Evolutionary conservation across 2,329 filamentous ascomycete genomes (phyloP).

Genomic region (Helminthosporium solani): DNA sequence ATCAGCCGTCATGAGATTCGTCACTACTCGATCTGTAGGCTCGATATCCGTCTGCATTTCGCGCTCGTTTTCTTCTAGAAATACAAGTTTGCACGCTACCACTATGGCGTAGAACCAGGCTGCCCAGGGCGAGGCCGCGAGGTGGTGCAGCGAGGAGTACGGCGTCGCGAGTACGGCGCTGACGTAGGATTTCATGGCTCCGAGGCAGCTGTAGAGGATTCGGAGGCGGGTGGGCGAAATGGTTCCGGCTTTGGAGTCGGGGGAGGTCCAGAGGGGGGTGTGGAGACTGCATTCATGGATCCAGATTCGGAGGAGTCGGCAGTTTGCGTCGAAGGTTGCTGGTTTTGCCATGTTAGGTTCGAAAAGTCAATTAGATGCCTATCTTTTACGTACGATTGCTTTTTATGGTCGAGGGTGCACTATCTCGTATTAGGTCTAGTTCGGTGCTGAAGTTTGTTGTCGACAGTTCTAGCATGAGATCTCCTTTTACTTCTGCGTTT

Average conservation of each 20-base stretch:
- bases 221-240: slow-evolving; percentile 9
- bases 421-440: slow-evolving; percentile 12
- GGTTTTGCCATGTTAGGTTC: too few relatives aligned
- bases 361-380: too few relatives aligned
- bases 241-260: background rate
- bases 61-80: slow-evolving; percentile 23
- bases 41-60: slow-evolving; percentile 12
- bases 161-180: slow-evolving; percentile 8
- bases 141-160: slow-evolving; percentile 11
- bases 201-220: slow-evolving; percentile 11
- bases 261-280: slow-evolving; percentile 14
- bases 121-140: slow-evolving; percentile 18
- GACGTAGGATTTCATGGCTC: slow-evolving; percentile 16
- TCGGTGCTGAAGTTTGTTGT: slow-evolving; percentile 18
- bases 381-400: slow-evolving; percentile 10
- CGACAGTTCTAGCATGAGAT: slow-evolving; percentile 18
- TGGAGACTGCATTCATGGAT: slow-evolving; percentile 25
- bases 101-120: slow-evolving; percentile 27
- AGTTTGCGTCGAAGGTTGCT: slow-evolving; percentile 9
- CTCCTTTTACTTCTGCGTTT: slow-evolving; percentile 19
- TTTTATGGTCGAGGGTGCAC: slow-evolving; percentile 2
- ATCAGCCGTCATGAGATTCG: slow-evolving; percentile 8
- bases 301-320: slow-evolving; percentile 16
- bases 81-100: slow-evolving; percentile 27
- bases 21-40: slow-evolving; percentile 12